These are phyloP conservation scores for Triticum dicoccoides DNA, from an alignment of 176 grass and related monocot species.

Conservation along the genomic window DNA sequence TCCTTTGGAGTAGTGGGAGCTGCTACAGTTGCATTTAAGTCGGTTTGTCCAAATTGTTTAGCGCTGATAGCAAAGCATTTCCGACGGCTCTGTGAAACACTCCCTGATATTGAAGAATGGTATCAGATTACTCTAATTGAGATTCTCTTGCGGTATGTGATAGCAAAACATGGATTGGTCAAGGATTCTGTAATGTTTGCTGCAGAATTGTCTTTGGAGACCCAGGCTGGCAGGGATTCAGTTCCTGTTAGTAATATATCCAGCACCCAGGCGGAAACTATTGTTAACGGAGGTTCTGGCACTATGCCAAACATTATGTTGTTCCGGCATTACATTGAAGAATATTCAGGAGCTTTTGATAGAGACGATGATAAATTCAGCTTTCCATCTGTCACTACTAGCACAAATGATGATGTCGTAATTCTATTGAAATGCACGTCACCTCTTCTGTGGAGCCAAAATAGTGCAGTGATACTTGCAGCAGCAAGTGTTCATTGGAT, in stretches of 20 bases:
- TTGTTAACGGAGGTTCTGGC: slow-evolving; percentile 24
- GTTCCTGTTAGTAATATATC: slow-evolving; percentile 1
- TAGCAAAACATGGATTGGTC: slow-evolving; percentile 86
- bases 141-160: slow-evolving; percentile 75
- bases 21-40: slow-evolving; percentile 74
- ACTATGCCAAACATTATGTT: slow-evolving; percentile 42
- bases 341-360: slow-evolving; percentile 26
- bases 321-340: slow-evolving; percentile 65
- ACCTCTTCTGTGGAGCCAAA: slow-evolving; percentile 90
- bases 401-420: slow-evolving; percentile 68
- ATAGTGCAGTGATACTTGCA: slow-evolving; percentile 84
- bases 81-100: slow-evolving; percentile 67
- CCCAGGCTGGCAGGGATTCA: slow-evolving; percentile 21
- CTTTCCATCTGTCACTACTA: slow-evolving; percentile 29
- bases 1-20: slow-evolving; percentile 75
- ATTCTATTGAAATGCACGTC: slow-evolving; percentile 79
- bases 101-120: slow-evolving; percentile 97
- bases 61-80: slow-evolving; percentile 70
- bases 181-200: slow-evolving; percentile 70
- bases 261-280: background rate
- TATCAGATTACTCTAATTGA: slow-evolving; percentile 78
- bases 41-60: slow-evolving; percentile 65
- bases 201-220: slow-evolving; percentile 16
- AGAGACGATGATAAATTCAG: slow-evolving; percentile 16
- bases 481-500: slow-evolving; percentile 93